Evolutionary conservation across 306 rosid genomes (phyloP).

Genomic region (Rosa lucieae): DNA sequence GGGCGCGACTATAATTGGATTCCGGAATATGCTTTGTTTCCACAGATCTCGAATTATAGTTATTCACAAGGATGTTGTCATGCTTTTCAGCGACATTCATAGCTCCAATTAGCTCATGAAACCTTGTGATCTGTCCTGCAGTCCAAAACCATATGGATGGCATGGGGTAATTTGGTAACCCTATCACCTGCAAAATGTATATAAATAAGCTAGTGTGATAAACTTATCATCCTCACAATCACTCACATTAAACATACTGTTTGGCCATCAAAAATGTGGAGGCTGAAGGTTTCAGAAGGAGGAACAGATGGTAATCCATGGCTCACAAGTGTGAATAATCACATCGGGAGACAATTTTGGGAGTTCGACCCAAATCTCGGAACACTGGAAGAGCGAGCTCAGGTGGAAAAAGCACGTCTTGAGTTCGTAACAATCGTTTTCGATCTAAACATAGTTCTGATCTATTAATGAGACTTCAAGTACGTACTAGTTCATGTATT

Average conservation of each 20-base stretch:
- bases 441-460: constrained; percentile 59
- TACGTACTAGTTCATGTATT: neutral
- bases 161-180: constrained; percentile 5
- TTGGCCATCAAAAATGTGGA: constrained; percentile 50
- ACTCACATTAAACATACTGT: neutral
- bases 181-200: neutral
- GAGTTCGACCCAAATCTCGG: constrained; percentile 54
- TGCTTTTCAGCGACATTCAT: too few relatives aligned
- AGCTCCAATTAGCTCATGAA: too few relatives aligned
- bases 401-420: constrained; percentile 36
- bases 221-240: neutral
- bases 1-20: too few relatives aligned
- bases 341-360: constrained; percentile 77
- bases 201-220: neutral
- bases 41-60: too few relatives aligned
- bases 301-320: constrained; percentile 28
- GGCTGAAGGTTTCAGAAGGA: constrained; percentile 44
- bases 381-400: constrained; percentile 36
- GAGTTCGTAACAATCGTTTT: constrained; percentile 48
- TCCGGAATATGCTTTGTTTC: too few relatives aligned
- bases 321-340: constrained; percentile 47
- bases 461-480: constrained; percentile 73
- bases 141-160: neutral
- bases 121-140: neutral
- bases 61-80: too few relatives aligned